These are phyloP conservation scores for Candida coleopterorum DNA, from an alignment of 805 yeast species.

Conservation along the genomic window DNA sequence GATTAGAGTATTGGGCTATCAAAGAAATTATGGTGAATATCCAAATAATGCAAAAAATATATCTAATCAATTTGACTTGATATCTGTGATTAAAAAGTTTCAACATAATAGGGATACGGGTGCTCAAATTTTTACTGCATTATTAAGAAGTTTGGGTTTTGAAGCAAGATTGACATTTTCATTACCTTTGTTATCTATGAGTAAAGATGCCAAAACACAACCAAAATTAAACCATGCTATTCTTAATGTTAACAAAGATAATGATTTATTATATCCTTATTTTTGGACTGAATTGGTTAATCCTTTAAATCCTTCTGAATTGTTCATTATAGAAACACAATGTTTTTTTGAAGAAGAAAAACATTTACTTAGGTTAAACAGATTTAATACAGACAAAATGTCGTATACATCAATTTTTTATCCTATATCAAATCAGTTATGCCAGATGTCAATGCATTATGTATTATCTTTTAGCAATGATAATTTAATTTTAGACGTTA, in stretches of 20 bases:
- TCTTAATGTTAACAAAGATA: slow-evolving; percentile 20
- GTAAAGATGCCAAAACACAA: slow-evolving; percentile 13
- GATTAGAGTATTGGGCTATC: slow-evolving; percentile 23
- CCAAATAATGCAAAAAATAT: slow-evolving; percentile 16
- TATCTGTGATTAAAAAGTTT: slow-evolving; percentile 16
- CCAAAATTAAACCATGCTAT: slow-evolving; percentile 20
- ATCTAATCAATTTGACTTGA: slow-evolving; percentile 7
- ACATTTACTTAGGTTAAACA: slow-evolving; percentile 16
- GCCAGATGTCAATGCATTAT: slow-evolving; percentile 28
- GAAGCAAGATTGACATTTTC: slow-evolving; percentile 28
- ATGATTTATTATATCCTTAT: slow-evolving; percentile 31
- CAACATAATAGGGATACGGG: slow-evolving; percentile 29
- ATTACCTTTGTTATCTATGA: slow-evolving; percentile 20
- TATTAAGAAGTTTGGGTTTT: slow-evolving; percentile 25
- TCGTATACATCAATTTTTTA: slow-evolving; percentile 14
- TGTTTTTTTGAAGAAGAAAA: slow-evolving; percentile 25
- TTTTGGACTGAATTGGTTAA: slow-evolving; percentile 34
- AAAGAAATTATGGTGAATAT: slow-evolving; percentile 12
- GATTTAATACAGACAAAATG: slow-evolving; percentile 9
- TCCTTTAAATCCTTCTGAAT: slow-evolving; percentile 21
- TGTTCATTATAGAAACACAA: slow-evolving; percentile 23
- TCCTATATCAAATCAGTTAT: slow-evolving; percentile 20
- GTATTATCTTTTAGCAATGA: slow-evolving; percentile 19
- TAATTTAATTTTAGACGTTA: slow-evolving; percentile 21
- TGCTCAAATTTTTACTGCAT: slow-evolving; percentile 28